Evolutionary conservation across 2,329 filamentous ascomycete species (phyloP).

Genomic region (Pseudogymnoascus sp.): DNA sequence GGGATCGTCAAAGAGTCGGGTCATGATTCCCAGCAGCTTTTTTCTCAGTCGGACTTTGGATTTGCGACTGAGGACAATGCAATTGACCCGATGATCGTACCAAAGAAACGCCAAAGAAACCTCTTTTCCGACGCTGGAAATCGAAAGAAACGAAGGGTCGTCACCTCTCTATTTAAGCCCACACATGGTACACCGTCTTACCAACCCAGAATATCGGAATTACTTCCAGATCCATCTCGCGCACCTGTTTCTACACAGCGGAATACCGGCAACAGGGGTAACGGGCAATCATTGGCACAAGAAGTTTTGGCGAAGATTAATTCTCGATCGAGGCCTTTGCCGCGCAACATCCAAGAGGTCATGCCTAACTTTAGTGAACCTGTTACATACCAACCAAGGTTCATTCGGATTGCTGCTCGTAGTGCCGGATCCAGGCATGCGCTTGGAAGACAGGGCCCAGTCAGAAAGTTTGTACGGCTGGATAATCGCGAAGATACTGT

Average conservation of each 20-base stretch:
- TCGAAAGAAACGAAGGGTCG: constrained; percentile 19
- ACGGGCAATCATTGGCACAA: not conserved
- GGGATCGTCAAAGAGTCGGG: constrained; percentile 15
- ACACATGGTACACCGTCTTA: constrained; percentile 5
- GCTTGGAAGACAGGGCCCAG: constrained; percentile 48
- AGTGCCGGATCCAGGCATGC: constrained; percentile 41
- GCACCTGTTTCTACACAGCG: not conserved
- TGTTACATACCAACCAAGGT: constrained; percentile 37
- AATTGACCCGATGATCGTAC: constrained; percentile 29
- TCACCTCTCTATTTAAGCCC: constrained; percentile 10
- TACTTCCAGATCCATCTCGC: constrained; percentile 15
- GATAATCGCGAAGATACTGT: constrained; percentile 53
- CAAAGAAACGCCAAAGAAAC: constrained; percentile 19
- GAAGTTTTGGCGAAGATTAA: not conserved
- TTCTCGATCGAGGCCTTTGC: not conserved
- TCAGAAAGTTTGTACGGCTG: constrained; percentile 51
- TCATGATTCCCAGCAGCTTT: constrained; percentile 14
- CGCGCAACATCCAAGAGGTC: constrained; percentile 6
- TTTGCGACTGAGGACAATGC: constrained; percentile 26
- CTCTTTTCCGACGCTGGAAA: not conserved
- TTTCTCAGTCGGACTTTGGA: constrained; percentile 17
- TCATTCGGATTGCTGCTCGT: constrained; percentile 55
- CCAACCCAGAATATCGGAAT: constrained; percentile 26
- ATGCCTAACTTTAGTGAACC: constrained; percentile 8
- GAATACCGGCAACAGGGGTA: not conserved